Evolutionary conservation across 352 stramenopile species (phyloP), one percentile per base, ranked within the genome.

Genomic region (Pythium plurisporium): DNA sequence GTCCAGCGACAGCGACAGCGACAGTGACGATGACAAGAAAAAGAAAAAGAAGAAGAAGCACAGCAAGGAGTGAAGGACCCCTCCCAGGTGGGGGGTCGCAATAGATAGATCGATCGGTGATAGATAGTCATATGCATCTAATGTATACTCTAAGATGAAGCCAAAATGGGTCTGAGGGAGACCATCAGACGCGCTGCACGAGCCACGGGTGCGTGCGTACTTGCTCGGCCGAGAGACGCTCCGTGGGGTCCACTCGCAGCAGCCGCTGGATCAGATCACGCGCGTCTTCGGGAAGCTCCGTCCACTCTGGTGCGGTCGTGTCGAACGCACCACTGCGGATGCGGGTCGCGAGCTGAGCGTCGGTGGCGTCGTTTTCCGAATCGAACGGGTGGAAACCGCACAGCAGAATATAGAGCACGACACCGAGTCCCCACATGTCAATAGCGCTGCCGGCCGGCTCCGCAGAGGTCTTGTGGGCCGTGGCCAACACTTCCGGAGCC

Each of bases 321-420:
- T 72, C 54, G 5, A 68, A 63, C 11, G 59, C 45, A 41, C 68
- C 68, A 5, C 25, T 41, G 5, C 43, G 4, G 46, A 76, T 76
- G 43, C 61, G 55, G 6, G 40, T 15, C 25, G 48, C 55, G 8
- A 76, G 30, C 8, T 59, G 51, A 11, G 20, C 30, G 49, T 76
- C 64, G 30, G 44, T 37, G 4, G 48, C 43, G 22, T 68, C 54
- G 52, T 72, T 71, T 12, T 62, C 48, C 5, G 60, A 38, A 34
- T 76, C 64, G 23, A 76, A 72, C 34, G 68, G 68, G 37, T 76
- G 68, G 55, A 62, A 69, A 2, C 68, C 68, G 30, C 55, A 69
- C 6, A 76, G 48, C 44, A 70, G 9, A 36, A 72, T 67, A 52
- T 60, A 76, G 29, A 76, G 55, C 25, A 76, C 57, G 51, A 72